These are phyloP conservation scores for Pichia sp. DNA, from an alignment of 1,139 yeast genomes.

Conservation along the genomic window DNA sequence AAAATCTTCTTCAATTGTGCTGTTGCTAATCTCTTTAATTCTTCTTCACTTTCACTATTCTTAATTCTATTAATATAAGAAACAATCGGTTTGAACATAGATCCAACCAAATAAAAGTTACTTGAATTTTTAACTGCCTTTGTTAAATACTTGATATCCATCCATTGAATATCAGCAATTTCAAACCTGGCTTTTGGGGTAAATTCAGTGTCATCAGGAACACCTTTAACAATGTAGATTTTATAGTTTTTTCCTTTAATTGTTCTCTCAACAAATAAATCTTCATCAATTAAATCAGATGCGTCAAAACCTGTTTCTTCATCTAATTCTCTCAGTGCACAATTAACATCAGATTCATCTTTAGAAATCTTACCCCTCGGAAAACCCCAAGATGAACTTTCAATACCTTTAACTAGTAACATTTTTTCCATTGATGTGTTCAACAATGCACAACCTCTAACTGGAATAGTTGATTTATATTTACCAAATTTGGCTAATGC, in stretches of 20 bases:
- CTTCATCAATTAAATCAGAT: conserved; percentile 54
- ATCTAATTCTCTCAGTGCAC: conserved; percentile 89
- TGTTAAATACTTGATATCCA: conserved; percentile 38
- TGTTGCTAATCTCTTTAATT: conserved; percentile 52
- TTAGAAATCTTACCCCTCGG: conserved; percentile 96
- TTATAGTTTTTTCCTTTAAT: conserved; percentile 80
- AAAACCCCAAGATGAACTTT: conserved; percentile 84
- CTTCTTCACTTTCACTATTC: conserved; percentile 45
- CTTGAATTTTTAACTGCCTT: conserved; percentile 33
- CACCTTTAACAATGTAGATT: conserved; percentile 69
- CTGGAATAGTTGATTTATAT: conserved; percentile 89
- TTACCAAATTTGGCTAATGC: conserved; percentile 71
- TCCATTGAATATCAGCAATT: conserved; percentile 67
- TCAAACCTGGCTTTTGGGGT: conserved; percentile 83
- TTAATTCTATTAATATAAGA: conserved; percentile 45
- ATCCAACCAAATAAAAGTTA: conserved; percentile 50
- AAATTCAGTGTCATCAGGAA: conserved; percentile 70
- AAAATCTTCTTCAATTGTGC: conserved; percentile 54
- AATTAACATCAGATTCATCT: conserved; percentile 81
- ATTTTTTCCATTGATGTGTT: conserved; percentile 66
- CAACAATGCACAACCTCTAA: conserved; percentile 88
- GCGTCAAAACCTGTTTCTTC: conserved; percentile 97
- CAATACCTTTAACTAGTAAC: conserved; percentile 78
- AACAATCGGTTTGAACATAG: conserved; percentile 55
- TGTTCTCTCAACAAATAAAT: conserved; percentile 75